Base-by-base conservation (phyloP, 2,329 filamentous ascomycete species). In the Amphichorda felina region DNA sequence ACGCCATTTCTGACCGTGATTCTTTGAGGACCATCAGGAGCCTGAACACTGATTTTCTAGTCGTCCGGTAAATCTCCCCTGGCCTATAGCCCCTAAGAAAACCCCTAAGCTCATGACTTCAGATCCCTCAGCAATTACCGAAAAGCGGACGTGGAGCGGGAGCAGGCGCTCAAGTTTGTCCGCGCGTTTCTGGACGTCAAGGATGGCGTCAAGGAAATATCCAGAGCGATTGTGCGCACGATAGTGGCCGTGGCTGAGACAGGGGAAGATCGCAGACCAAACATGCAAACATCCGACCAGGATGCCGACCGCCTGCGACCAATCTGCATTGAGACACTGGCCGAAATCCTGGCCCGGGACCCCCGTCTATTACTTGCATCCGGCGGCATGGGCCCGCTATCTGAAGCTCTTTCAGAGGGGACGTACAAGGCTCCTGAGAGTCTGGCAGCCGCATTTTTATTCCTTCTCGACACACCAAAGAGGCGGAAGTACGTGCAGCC, bases 81-180 rank as follows among this genome's bases (percentile, higher is more conserved):
- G 6, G n/a, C n/a, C n/a, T n/a, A n/a, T n/a, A n/a, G n/a, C n/a
- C n/a, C n/a, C n/a, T n/a, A n/a, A n/a, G n/a, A n/a, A n/a, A n/a
- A n/a, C n/a, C n/a, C n/a, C n/a, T n/a, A 24, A 8, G 19, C 38
- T 40, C 17, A 46, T 48, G 37, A 15, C 5, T 3, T 5, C 38
- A 74, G 70, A 41, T 96, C 91, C 1, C 65, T 98, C 24, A 86
- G 93, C 44, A 96, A 96, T 54, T 91, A 96, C 55, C 82, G 83
- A 50, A 96, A 95, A 56, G 85, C 89, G n/a, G 88, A 89, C 46
- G 84, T 98, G 14, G 91, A 98, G 61, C 75, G 93, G 36, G 91
- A 98, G 56, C 91, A 98, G 59, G 91, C 91, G 10, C 66, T 98
- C 48, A 98, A 98, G 55, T 95, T 98, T 54, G 80, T 96, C 18